Evolutionary conservation across 2,329 filamentous ascomycete genomes (phyloP), one percentile per base, ranked within the genome.

Genomic region (Microdochium bolleyi): DNA sequence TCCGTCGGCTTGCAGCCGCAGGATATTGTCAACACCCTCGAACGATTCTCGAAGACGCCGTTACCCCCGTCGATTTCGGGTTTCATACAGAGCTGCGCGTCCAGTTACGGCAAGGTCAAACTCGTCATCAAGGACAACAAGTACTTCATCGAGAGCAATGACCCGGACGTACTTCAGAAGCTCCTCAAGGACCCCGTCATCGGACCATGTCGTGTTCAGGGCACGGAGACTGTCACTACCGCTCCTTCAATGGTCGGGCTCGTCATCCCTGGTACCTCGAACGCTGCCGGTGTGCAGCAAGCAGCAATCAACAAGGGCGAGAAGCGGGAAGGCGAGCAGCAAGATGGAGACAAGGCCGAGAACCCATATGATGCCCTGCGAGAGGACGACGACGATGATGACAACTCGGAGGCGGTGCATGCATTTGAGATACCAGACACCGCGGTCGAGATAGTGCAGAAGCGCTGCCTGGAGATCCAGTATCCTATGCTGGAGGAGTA

Each of bases 401-500:
- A 96, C 49, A 87, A 90, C 49, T 81, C 88, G 53, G 89, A 92
- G 55, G 87, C 90, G 34, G 91, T 96, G 3, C 92, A 97, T 66
- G 88, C 92, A 1, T 97, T 99, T 63, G 88, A 97, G 63, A 95
- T 99, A 55, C 82, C 82, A 2, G 88, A 92, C 59, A 82, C 84
- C 56, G 84, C 85, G 48, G 91, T 96, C 44, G 91, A 96, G 70
- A 79, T 79, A 2, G 92, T 97, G 1, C 89, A 95, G 63, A 91
- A 94, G 68, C 87, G 90, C 54, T 97, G 94, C 64, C 80, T 95
- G 51, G 87, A 88, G 48, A 83, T 99, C 50, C 87, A 87, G 24
- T 87, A 90, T 56, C 94, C 94, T 2, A 86, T 96, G 9, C 81
- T 96, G 9, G 92, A 97, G 67, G 94, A 99, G 70, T 99, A 99